Evolutionary conservation across 2,329 filamentous ascomycete genomes (phyloP).

Genomic region (Aspergillus sclerotialis): DNA sequence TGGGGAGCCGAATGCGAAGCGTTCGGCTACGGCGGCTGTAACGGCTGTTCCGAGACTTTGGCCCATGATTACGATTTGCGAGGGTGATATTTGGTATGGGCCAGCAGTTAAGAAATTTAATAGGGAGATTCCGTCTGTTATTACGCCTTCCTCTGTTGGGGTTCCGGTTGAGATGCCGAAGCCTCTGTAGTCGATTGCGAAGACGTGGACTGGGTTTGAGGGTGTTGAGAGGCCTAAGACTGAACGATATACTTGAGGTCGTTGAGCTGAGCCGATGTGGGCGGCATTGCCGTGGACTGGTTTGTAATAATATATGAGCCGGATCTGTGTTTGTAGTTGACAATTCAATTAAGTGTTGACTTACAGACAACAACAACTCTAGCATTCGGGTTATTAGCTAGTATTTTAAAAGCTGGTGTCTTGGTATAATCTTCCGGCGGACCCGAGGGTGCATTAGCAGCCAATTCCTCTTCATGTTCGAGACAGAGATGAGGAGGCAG

Average conservation of each 20-base stretch:
- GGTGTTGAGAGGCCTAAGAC: conserved; percentile 64
- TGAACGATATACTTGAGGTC: conserved; percentile 70
- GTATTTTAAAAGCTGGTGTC: conserved; percentile 44
- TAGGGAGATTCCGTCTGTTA: conserved; percentile 67
- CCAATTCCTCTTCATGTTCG: conserved; percentile 59
- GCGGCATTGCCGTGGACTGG: conserved; percentile 63
- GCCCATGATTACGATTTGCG: conserved; percentile 71
- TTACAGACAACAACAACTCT: conserved; percentile 51
- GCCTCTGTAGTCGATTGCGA: conserved; percentile 88
- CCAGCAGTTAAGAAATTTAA: conserved; percentile 55
- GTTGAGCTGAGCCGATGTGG: conserved; percentile 70
- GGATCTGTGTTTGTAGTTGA: too few relatives aligned
- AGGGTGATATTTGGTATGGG: conserved; percentile 60
- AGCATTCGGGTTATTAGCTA: conserved; percentile 45
- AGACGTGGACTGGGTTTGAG: conserved; percentile 60
- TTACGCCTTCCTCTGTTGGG: conserved; percentile 73
- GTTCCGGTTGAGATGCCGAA: conserved; percentile 75
- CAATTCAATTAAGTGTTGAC: too few relatives aligned
- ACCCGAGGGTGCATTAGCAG: conserved; percentile 49
- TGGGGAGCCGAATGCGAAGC: conserved; percentile 49
- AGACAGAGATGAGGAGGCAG: conserved; percentile 71
- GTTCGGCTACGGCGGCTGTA: conserved; percentile 64
- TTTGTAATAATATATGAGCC: conserved; percentile 7
- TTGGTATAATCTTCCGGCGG: conserved; percentile 38
- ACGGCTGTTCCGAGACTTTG: conserved; percentile 88